A percentile compares a stretch with the other conserved stretches of the same genome.
These are phyloP conservation scores for Sporisorium exsertum DNA, from an alignment of 1,284 basidiomycete genomes.

Conservation along the genomic window DNA sequence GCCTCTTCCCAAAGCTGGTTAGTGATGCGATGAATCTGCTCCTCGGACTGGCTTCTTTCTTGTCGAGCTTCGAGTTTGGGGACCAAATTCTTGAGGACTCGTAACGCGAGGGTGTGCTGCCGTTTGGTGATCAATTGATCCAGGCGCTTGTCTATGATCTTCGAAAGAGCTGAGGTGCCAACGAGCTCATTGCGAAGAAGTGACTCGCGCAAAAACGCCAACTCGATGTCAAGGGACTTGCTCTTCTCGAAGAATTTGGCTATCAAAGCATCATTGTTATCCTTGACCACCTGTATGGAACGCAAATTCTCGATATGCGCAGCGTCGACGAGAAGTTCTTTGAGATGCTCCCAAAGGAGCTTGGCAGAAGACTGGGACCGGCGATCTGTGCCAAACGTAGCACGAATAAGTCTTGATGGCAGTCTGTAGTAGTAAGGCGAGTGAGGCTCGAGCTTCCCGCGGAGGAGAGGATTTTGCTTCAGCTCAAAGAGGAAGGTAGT, in stretches of 20 bases:
- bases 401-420: slow-evolving; percentile 6
- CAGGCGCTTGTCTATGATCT: not conserved
- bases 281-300: slow-evolving; percentile 2
- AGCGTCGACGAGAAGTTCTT: slow-evolving; percentile 6
- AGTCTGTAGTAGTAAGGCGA: slow-evolving; percentile 12
- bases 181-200: slow-evolving; percentile 38
- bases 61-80: slow-evolving; percentile 31
- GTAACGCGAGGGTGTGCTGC: slow-evolving; percentile 13
- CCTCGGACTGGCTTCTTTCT: slow-evolving; percentile 19
- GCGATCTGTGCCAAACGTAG: slow-evolving; percentile 6
- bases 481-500: slow-evolving; percentile 21
- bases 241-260: slow-evolving; percentile 24
- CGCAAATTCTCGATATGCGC: not conserved
- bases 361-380: not conserved
- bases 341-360: not conserved
- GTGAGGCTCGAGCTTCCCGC: not conserved
- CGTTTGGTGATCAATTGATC: slow-evolving; percentile 4
- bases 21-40: slow-evolving; percentile 7
- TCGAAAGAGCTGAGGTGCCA: slow-evolving; percentile 13
- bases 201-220: slow-evolving; percentile 33
- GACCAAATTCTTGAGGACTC: slow-evolving; percentile 17
- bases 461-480: slow-evolving; percentile 19
- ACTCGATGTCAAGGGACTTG: slow-evolving; percentile 14
- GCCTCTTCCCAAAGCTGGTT: slow-evolving; percentile 16
- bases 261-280: slow-evolving; percentile 8